Conservation (phyloP, 805 yeast species). For the Saccharomycopsis malanga region DNA sequence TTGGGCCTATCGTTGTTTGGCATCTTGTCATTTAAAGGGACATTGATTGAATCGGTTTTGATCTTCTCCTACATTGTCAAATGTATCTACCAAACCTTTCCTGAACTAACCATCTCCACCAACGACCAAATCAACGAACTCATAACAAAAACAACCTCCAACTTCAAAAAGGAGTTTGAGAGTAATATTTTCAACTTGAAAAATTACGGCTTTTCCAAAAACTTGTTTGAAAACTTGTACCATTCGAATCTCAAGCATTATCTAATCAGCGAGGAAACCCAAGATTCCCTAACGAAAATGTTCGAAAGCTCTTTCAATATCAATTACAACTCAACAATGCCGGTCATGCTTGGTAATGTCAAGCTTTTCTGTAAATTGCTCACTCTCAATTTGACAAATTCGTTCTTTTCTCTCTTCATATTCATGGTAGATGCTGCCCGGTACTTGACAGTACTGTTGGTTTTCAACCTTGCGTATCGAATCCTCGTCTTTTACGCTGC, state of each 20-base stretch:
- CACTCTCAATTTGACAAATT: slow-evolving; percentile 22
- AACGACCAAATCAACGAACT: slow-evolving; percentile 36
- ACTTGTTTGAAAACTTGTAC: slow-evolving; percentile 23
- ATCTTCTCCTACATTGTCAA: slow-evolving; percentile 87
- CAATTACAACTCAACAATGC: slow-evolving; percentile 1
- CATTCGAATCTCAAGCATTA: slow-evolving; percentile 25
- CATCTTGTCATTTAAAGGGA: slow-evolving; percentile 73
- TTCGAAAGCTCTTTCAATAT: not conserved
- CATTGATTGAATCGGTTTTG: slow-evolving; percentile 84
- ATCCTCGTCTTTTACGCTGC: slow-evolving; percentile 86
- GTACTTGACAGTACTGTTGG: slow-evolving; percentile 73
- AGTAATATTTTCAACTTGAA: slow-evolving; percentile 25
- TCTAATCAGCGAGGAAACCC: slow-evolving; percentile 1
- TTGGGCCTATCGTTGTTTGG: slow-evolving; percentile 74
- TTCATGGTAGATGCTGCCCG: slow-evolving; percentile 43
- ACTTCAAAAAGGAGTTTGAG: slow-evolving; percentile 29
- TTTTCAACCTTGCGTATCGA: slow-evolving; percentile 77
- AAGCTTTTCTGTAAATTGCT: slow-evolving; percentile 7
- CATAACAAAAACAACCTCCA: slow-evolving; percentile 32
- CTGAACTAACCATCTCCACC: slow-evolving; percentile 63
- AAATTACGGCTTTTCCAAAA: slow-evolving; percentile 10
- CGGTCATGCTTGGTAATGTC: slow-evolving; percentile 1
- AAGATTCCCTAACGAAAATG: slow-evolving; percentile 3
- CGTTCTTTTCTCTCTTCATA: slow-evolving; percentile 32
- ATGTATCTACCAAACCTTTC: slow-evolving; percentile 87